These are phyloP conservation scores for Eimeria necatrix DNA, from an alignment of 169 alveolate species.

Conservation along the genomic window DNA sequence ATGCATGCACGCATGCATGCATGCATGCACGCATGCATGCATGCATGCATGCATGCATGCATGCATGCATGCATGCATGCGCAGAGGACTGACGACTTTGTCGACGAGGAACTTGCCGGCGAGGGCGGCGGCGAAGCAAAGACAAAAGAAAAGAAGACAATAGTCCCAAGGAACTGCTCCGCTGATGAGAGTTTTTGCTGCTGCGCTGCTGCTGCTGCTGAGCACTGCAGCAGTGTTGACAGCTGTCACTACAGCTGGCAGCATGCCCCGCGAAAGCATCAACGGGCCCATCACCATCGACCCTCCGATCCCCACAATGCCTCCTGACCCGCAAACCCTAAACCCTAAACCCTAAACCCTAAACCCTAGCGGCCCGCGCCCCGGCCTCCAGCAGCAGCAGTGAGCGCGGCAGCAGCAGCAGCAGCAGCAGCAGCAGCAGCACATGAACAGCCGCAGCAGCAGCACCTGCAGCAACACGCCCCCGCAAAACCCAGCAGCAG, in stretches of 20 bases:
- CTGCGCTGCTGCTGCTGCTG: conserved; percentile 73
- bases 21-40: no score
- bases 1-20: no score
- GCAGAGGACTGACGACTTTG: neutral
- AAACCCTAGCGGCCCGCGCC: no score
- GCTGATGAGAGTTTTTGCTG: conserved; percentile 15
- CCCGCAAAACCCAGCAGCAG: no score
- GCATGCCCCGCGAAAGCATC: conserved; percentile 84
- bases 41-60: no score
- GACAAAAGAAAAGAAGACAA: conserved; percentile 45
- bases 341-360: no score
- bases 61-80: neutral
- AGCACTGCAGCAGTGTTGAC: conserved; percentile 62
- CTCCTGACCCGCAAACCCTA: no score
- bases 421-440: no score
- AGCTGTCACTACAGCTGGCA: conserved; percentile 83
- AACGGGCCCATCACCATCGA: conserved; percentile 87
- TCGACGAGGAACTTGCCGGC: conserved; percentile 74
- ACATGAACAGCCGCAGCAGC: no score
- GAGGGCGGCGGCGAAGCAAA: conserved; percentile 66
- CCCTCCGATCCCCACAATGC: conserved; percentile 87
- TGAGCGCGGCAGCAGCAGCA: no score
- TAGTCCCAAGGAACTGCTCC: conserved; percentile 67
- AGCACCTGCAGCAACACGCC: no score
- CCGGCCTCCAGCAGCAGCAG: no score